Evolutionary conservation across 306 rosid species (phyloP), one percentile per base, ranked within the genome.

Genomic region (Cyclanthera cordifolia): DNA sequence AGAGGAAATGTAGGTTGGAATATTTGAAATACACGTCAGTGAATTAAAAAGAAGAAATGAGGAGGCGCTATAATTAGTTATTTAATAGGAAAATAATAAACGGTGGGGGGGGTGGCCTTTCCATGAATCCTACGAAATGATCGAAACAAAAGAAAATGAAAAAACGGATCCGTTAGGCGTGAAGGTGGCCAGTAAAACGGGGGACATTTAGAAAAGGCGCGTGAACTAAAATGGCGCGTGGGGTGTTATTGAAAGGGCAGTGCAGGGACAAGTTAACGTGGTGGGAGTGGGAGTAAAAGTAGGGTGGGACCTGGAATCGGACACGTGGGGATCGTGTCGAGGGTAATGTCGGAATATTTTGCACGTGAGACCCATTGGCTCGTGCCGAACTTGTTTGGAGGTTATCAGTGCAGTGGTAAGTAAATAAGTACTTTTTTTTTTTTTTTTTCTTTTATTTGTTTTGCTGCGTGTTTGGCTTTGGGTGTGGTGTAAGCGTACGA

Each of bases 331-430:
- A 16, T 30, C 14, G 45, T 58, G 65, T 58, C 15, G 24, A n/a
- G 15, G 2, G 4, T 56, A 24, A 12, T 25, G 63, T 56, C 41
- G 65, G 55, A 58, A 58, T 57, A 16, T 57, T 30, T 58, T 30
- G 65, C 65, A 58, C 65, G 65, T 58, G 65, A 58, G 23, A 56
- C 61, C 61, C 61, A 55, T 55, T 4, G 19, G 61, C 39, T 55
- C 39, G 61, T 55, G 61, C 61, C 6, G 10, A 21, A 21, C 37
- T 1, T 1, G 37, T n/a, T n/a, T n/a, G n/a, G n/a, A n/a, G n/a
- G n/a, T n/a, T n/a, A n/a, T n/a, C 2, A 39, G 10, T 7, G 45
- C 16, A 48, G 16, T 12, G 13, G 12, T 12, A 45, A 45, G 49
- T 45, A 45, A 45, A 45, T 2, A 53, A 11, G 58, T 53, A 53